A percentile compares a stretch with the other conserved stretches of the same genome.
Conservation (phyloP, 306 rosid species). For the Sphenostylis stenocarpa region DNA sequence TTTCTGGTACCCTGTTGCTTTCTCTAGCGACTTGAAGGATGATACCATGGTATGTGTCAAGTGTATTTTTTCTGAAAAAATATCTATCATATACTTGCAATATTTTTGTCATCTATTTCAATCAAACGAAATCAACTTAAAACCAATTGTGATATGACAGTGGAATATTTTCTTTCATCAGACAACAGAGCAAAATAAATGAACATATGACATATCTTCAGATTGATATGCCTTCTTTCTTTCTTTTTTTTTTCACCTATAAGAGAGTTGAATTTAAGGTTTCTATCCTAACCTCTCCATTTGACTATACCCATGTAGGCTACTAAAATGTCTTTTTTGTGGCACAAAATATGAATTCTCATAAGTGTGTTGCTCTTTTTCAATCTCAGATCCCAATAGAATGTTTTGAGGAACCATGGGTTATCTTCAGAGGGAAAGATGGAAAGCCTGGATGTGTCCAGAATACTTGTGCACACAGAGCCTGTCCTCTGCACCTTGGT, state of each 20-base stretch:
- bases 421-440: slow-evolving; percentile 89
- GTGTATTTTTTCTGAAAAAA: not conserved
- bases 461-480: slow-evolving; percentile 98
- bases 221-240: not conserved
- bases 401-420: slow-evolving; percentile 95
- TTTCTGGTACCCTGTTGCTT: slow-evolving; percentile 98
- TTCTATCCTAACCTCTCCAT: not conserved
- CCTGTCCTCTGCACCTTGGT: slow-evolving; percentile 96
- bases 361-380: slow-evolving; percentile 20
- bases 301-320: not conserved
- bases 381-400: slow-evolving; percentile 86
- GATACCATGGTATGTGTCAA: slow-evolving; percentile 77
- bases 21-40: slow-evolving; percentile 69
- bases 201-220: not conserved
- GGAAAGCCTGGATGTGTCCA: slow-evolving; percentile 93
- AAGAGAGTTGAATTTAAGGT: not conserved
- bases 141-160: not conserved
- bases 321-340: not conserved
- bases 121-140: not conserved
- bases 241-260: not conserved
- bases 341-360: slow-evolving; percentile 24
- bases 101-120: not conserved
- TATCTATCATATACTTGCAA: not conserved
- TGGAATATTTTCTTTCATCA: slow-evolving; percentile 7
- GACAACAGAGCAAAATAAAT: not conserved